A percentile compares a stretch with the other conserved stretches of the same genome.
These are phyloP conservation scores for Lachancea waltii DNA, from an alignment of 805 yeast species.

Conservation along the genomic window DNA sequence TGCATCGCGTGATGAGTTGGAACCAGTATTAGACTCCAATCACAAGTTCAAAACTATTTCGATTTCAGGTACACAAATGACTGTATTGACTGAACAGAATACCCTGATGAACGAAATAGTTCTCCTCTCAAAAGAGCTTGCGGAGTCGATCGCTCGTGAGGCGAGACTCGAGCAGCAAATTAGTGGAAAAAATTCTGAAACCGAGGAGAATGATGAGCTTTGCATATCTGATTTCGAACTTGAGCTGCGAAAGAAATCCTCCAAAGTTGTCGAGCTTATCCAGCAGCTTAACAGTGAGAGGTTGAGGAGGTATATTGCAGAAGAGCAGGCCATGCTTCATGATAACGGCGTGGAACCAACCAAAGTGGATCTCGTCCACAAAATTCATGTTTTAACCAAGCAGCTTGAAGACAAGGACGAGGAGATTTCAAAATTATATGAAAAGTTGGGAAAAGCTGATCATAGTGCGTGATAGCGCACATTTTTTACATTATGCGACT, in stretches of 20 bases:
- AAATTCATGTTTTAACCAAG: constrained; percentile 46
- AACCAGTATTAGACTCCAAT: constrained; percentile 1
- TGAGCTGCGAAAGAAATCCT: constrained; percentile 35
- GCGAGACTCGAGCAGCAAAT: constrained; percentile 48
- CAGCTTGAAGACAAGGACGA: constrained; percentile 43
- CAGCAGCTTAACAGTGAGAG: constrained; percentile 59
- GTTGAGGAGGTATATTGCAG: constrained; percentile 58
- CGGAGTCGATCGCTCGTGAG: constrained; percentile 65
- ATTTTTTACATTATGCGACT: too few relatives aligned
- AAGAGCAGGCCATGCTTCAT: constrained; percentile 55
- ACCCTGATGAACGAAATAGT: constrained; percentile 58
- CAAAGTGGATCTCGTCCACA: constrained; percentile 49
- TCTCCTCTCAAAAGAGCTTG: constrained; percentile 63
- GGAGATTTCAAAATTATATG: constrained; percentile 2
- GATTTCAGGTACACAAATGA: constrained; percentile 55
- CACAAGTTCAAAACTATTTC: constrained; percentile 23
- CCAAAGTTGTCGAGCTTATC: constrained; percentile 46
- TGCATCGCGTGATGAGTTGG: constrained; percentile 9
- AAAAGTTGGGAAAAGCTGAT: background rate
- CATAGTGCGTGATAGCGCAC: too few relatives aligned
- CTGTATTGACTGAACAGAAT: constrained; percentile 53
- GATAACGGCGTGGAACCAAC: constrained; percentile 50
- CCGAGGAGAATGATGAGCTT: constrained; percentile 6
- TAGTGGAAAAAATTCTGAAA: constrained; percentile 8
- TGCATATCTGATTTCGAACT: constrained; percentile 25